These are phyloP conservation scores for Penicillium atrosanguineum DNA, from an alignment of 495 filamentous ascomycete genomes.

Conservation along the genomic window DNA sequence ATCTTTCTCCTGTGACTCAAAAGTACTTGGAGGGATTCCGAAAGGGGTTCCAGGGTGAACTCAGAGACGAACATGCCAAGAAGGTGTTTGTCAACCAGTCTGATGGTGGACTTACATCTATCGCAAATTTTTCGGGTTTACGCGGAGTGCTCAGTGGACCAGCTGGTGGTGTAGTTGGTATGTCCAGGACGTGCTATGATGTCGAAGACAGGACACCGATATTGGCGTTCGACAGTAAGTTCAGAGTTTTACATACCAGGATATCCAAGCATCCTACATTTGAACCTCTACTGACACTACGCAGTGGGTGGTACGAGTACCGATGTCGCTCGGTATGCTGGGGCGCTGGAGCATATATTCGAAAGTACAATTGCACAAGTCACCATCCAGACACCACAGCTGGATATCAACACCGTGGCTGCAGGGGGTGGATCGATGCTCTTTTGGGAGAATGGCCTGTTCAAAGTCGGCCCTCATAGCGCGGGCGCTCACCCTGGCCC, in stretches of 20 bases:
- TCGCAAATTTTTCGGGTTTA: background rate
- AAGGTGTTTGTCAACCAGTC: conserved; percentile 70
- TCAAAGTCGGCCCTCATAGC: conserved; percentile 85
- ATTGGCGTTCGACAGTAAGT: conserved; percentile 60
- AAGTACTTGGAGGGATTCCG: conserved; percentile 23
- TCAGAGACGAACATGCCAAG: background rate
- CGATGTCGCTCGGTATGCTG: conserved; percentile 84
- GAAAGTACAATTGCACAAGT: conserved; percentile 86
- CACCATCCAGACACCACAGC: conserved; percentile 76
- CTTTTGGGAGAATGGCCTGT: conserved; percentile 81
- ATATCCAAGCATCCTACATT: too few species aligned
- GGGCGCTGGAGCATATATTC: conserved; percentile 87
- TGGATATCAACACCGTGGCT: conserved; percentile 93
- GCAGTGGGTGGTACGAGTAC: conserved; percentile 95
- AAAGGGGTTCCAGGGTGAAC: conserved; percentile 54
- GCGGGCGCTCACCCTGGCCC: conserved; percentile 85
- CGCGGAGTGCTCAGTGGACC: conserved; percentile 73
- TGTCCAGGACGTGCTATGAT: conserved; percentile 13
- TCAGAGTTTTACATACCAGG: too few species aligned
- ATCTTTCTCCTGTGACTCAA: conserved; percentile 15
- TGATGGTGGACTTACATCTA: conserved; percentile 62
- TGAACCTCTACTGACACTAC: conserved; percentile 45
- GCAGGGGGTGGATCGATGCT: conserved; percentile 84
- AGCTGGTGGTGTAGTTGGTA: conserved; percentile 56
- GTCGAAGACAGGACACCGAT: conserved; percentile 77